Conservation (phyloP, 306 rosid genomes). For the Quercus alba region DNA sequence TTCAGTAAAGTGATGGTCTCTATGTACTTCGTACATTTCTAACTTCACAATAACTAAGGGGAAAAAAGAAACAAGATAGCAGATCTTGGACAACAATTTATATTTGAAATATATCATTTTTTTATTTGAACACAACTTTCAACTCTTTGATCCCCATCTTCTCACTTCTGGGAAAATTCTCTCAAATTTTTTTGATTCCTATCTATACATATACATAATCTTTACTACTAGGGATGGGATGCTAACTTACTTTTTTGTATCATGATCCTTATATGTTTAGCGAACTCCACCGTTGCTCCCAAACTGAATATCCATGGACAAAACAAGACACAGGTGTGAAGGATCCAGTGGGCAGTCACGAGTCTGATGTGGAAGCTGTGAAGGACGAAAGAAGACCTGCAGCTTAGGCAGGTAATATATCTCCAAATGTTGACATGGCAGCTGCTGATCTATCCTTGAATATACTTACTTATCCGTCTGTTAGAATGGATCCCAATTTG, state of each 20-base stretch:
- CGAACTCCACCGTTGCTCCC: neutral
- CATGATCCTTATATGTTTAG: neutral
- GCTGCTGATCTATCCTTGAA: slow-evolving; percentile 92
- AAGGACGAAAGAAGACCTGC: slow-evolving; percentile 98
- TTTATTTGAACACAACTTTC: neutral
- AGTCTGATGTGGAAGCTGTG: slow-evolving; percentile 87
- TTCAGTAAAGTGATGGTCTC: neutral
- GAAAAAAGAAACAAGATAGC: neutral
- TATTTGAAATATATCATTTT: neutral
- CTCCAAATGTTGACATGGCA: slow-evolving; percentile 94
- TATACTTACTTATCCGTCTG: slow-evolving; percentile 95
- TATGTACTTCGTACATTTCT: neutral
- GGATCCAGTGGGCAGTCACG: slow-evolving; percentile 36
- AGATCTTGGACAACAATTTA: neutral
- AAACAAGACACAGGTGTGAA: neutral
- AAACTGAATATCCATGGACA: neutral
- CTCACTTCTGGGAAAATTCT: neutral
- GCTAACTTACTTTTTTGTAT: neutral
- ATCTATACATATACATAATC: neutral
- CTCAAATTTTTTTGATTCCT: neutral
- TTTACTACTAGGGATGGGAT: neutral
- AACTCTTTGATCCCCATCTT: neutral
- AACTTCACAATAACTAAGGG: neutral
- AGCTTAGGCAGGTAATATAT: slow-evolving; percentile 91
- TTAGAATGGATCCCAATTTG: slow-evolving; percentile 84